A percentile compares a stretch with the other conserved stretches of the same genome.
These are phyloP conservation scores for Solanum chmielewskii DNA, from an alignment of 257 asterid species.

Conservation along the genomic window DNA sequence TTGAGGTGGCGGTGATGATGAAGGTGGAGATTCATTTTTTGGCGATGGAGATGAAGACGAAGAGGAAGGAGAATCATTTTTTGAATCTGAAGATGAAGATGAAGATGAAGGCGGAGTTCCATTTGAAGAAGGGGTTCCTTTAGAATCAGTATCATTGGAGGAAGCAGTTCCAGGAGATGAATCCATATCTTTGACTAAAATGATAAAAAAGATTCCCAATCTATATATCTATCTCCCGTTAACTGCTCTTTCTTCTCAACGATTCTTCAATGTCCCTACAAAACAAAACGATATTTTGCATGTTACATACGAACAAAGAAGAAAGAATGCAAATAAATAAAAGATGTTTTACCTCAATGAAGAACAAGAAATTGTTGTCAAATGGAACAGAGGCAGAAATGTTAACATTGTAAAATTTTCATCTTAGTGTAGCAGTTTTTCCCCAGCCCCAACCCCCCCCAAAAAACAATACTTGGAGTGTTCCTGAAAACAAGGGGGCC, in stretches of 20 bases:
- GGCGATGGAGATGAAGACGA: background rate
- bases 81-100: background rate
- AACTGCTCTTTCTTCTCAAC: constrained; percentile 1
- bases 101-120: constrained; percentile 2
- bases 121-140: background rate
- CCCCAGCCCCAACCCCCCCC: constrained; percentile 1
- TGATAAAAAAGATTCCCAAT: background rate
- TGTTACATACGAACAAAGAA: background rate
- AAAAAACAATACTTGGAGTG: background rate
- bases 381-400: background rate
- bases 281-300: background rate
- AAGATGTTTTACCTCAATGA: background rate
- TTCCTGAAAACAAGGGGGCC: constrained; percentile 16
- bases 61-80: background rate
- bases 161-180: background rate
- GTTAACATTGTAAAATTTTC: background rate
- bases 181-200: background rate
- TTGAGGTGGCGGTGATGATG: background rate
- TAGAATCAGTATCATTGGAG: background rate
- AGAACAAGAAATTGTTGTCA: background rate
- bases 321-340: background rate
- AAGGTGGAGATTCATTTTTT: background rate
- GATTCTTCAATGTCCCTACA: background rate
- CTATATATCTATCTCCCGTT: background rate
- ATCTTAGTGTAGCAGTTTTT: constrained; percentile 1